Percentiles rank a stretch among this genome's conserved stretches.
These are phyloP conservation scores for Xylaria sp. DNA, from an alignment of 2,329 filamentous ascomycete species.

Conservation along the genomic window DNA sequence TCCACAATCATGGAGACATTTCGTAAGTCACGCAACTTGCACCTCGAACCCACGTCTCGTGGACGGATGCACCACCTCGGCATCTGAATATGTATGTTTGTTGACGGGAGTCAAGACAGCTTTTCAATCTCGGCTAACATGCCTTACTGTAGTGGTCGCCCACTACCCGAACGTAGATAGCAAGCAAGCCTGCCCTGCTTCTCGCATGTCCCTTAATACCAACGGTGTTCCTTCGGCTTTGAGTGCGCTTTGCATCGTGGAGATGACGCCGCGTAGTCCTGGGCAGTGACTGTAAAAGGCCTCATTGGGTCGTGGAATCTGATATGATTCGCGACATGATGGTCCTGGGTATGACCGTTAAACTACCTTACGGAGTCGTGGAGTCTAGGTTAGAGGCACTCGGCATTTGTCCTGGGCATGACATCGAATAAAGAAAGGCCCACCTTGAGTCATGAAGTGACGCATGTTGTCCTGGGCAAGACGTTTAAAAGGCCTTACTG, in stretches of 20 bases:
- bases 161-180: background rate
- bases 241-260: background rate
- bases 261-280: slow-evolving; percentile 48
- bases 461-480: slow-evolving; percentile 45
- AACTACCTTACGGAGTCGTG: slow-evolving; percentile 38
- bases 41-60: background rate
- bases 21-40: background rate
- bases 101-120: background rate
- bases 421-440: slow-evolving; percentile 34
- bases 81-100: slow-evolving; percentile 1
- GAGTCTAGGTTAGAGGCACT: slow-evolving; percentile 38
- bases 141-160: background rate
- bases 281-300: slow-evolving; percentile 57
- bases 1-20: background rate
- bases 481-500: slow-evolving; percentile 43
- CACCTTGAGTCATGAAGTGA: slow-evolving; percentile 26
- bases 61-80: background rate
- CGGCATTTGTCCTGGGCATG: slow-evolving; percentile 40
- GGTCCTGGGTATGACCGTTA: slow-evolving; percentile 41
- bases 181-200: background rate
- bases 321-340: slow-evolving; percentile 23
- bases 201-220: background rate
- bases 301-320: slow-evolving; percentile 33
- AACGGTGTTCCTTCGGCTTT: background rate
- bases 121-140: slow-evolving; percentile 3